Conservation (phyloP, 2,329 filamentous ascomycete species). For the Calonectria naviculata region DNA sequence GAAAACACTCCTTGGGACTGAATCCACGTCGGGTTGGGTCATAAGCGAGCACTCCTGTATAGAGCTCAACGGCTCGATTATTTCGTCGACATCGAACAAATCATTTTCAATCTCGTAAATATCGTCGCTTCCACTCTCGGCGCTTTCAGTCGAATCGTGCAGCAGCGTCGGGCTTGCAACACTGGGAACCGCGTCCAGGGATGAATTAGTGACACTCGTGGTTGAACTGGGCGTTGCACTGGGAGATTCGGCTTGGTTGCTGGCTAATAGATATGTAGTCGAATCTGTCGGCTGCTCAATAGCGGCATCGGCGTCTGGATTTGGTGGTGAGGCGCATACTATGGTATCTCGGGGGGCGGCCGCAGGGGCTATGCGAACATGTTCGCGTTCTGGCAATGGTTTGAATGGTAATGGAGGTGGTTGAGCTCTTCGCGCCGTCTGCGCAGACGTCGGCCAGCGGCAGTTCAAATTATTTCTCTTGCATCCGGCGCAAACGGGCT, state of each 20-base stretch:
- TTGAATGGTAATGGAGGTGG: not conserved
- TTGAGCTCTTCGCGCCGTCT: not conserved
- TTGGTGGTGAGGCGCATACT: not conserved
- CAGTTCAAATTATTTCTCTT: conserved; percentile 39
- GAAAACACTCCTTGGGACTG: not conserved
- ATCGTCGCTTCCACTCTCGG: not conserved
- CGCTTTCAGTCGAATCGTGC: not conserved
- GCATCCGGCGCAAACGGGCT: conserved; percentile 48
- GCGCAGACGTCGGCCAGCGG: conserved; percentile 28
- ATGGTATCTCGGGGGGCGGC: not conserved
- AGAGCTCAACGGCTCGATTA: not conserved
- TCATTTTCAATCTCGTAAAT: not conserved
- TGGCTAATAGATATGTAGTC: not conserved
- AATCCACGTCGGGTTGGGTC: not conserved
- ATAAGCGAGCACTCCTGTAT: not conserved
- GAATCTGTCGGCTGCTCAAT: not conserved
- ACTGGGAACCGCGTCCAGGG: not conserved
- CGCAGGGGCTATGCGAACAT: not conserved
- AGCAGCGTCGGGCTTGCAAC: not conserved
- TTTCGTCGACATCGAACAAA: not conserved
- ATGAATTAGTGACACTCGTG: not conserved
- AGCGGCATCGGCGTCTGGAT: not conserved
- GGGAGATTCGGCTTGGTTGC: not conserved
- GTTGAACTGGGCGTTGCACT: not conserved
- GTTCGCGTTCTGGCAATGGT: not conserved